phyloP scores from a whole-genome alignment of 2,329 filamentous ascomycete species.

The Colletotrichum cereale region DNA sequence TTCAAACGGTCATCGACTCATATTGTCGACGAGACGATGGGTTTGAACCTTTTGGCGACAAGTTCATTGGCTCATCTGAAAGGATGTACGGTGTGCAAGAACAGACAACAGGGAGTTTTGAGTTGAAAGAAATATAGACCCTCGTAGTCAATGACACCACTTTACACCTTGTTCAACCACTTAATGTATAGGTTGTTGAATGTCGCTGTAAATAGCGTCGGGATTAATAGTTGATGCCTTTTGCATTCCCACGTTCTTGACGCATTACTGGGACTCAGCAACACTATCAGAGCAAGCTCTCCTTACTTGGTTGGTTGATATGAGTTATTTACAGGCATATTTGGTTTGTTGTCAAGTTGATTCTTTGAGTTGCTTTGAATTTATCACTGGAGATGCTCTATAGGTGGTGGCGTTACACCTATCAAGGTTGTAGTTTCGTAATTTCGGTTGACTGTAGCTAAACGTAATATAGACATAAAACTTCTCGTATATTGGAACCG shows the following conservation, averaged over 20 bases:
- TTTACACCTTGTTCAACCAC: no score
- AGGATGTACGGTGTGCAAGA: neutral
- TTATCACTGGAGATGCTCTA: no score
- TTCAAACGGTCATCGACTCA: constrained; percentile 29
- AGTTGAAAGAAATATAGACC: constrained; percentile 20
- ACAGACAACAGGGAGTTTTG: constrained; percentile 8
- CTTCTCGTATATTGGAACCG: no score
- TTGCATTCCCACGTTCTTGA: neutral
- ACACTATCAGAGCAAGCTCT: no score
- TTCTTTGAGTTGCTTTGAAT: no score
- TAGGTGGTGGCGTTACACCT: no score
- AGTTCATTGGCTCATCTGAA: constrained; percentile 29
- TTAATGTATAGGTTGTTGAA: neutral
- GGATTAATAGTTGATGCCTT: neutral
- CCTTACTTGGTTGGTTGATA: no score
- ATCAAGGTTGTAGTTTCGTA: neutral
- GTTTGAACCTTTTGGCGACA: constrained; percentile 28
- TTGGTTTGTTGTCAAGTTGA: no score
- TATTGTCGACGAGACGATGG: constrained; percentile 36
- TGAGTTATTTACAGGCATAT: no score
- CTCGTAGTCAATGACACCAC: no score
- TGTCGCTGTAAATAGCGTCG: neutral
- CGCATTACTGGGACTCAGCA: no score
- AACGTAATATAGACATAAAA: neutral
- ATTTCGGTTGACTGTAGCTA: neutral